A percentile compares a stretch with the other conserved stretches of the same genome.
Conservation (phyloP, 345 rosid genomes). For the Syzygium oleosum region DNA sequence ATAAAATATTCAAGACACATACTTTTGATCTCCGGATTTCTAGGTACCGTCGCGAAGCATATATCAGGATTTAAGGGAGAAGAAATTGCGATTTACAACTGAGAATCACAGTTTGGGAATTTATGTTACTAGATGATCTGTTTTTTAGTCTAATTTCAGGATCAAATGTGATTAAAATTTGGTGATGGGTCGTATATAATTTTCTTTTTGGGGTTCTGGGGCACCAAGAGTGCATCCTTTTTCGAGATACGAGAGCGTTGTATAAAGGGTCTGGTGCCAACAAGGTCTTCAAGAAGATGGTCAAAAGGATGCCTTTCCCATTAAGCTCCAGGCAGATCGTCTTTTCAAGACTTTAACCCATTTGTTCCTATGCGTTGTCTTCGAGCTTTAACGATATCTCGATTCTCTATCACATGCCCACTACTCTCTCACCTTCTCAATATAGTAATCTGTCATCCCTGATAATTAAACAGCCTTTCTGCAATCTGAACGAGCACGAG, state of each 20-base stretch:
- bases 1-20: neutral
- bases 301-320: neutral
- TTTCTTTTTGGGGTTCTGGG: neutral
- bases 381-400: neutral
- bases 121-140: neutral
- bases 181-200: neutral
- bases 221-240: neutral
- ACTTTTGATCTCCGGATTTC: neutral
- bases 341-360: neutral
- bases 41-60: neutral
- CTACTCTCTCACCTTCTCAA: neutral
- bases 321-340: neutral
- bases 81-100: neutral
- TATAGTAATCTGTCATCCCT: neutral
- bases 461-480: neutral
- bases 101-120: neutral
- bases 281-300: neutral
- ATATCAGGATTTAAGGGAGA: neutral
- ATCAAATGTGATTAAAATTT: neutral
- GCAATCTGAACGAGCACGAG: neutral
- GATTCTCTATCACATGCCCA: neutral
- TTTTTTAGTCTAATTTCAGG: neutral
- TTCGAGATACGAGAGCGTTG: neutral
- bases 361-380: slow-evolving; percentile 6
- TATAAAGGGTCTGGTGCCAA: neutral